Conservation (phyloP, 495 filamentous ascomycete genomes). For the Lasiosphaeria ovina region DNA sequence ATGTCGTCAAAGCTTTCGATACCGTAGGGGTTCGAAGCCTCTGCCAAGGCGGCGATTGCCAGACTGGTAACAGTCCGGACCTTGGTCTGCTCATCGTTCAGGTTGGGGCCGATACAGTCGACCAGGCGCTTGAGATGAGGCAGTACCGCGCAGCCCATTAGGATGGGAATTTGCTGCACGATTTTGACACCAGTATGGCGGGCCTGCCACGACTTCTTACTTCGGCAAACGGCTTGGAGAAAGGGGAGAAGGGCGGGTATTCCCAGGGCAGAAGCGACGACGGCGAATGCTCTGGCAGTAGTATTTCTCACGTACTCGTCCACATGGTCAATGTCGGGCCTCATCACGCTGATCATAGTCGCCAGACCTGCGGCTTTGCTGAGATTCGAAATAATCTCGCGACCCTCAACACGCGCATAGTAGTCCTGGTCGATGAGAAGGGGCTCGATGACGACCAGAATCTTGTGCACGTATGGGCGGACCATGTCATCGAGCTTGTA, state of each 20-base stretch:
- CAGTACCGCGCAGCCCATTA: conserved; percentile 97
- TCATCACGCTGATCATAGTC: conserved; percentile 99
- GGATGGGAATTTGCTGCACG: conserved; percentile 97
- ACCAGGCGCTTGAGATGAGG: conserved; percentile 95
- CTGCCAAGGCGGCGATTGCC: conserved; percentile 92
- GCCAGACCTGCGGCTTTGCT: conserved; percentile 95
- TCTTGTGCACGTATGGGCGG: conserved; percentile 95
- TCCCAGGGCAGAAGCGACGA: conserved; percentile 93
- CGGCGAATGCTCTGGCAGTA: conserved; percentile 94
- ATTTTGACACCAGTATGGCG: conserved; percentile 99
- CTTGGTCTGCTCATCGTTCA: conserved; percentile 97
- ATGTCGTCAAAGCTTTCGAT: conserved; percentile 99
- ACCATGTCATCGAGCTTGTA: conserved; percentile 99
- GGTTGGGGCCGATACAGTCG: conserved; percentile 91
- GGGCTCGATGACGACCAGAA: conserved; percentile 98
- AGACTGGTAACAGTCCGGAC: conserved; percentile 94
- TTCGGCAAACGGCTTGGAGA: conserved; percentile 89
- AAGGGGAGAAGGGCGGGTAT: conserved; percentile 95
- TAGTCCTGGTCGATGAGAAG: conserved; percentile 99
- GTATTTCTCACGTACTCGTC: conserved; percentile 99
- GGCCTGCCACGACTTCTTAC: conserved; percentile 99
- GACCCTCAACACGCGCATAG: conserved; percentile 96
- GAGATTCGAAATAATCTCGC: conserved; percentile 97
- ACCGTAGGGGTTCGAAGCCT: conserved; percentile 97
- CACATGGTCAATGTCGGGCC: conserved; percentile 96